phyloP scores from a whole-genome alignment of 2,329 filamentous ascomycete genomes.

The Scortechinia acanthostroma region DNA sequence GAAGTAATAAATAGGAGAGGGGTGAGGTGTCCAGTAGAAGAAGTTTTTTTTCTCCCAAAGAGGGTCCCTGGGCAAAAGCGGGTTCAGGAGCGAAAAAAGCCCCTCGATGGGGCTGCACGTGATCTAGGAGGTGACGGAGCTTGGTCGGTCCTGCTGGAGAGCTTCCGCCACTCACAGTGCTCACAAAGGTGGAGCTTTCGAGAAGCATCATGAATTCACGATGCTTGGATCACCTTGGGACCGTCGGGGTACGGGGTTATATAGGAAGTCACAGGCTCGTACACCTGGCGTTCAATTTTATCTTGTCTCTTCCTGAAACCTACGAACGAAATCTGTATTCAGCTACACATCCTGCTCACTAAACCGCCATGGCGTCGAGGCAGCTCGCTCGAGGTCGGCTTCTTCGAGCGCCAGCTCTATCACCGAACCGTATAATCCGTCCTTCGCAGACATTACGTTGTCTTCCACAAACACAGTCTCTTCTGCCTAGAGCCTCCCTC shows the following conservation, averaged over 20 bases:
- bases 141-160: neutral
- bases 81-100: neutral
- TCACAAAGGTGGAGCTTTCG: neutral
- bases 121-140: neutral
- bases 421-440: neutral
- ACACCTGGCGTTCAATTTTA: too few species aligned
- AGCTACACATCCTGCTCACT: too few species aligned
- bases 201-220: constrained; percentile 2
- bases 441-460: neutral
- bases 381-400: neutral
- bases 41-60: neutral
- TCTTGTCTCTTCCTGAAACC: too few species aligned
- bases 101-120: neutral
- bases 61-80: neutral
- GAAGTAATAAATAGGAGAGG: constrained; percentile 5
- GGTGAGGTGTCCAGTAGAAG: constrained; percentile 6
- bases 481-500: constrained; percentile 5
- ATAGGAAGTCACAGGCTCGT: too few species aligned
- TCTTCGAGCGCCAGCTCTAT: neutral
- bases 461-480: neutral
- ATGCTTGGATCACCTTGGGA: too few species aligned
- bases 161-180: neutral
- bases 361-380: neutral
- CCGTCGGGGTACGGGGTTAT: too few species aligned
- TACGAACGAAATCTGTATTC: too few species aligned